These are phyloP conservation scores for Onygenales sp. DNA, from an alignment of 2,329 filamentous ascomycete species.

Conservation along the genomic window DNA sequence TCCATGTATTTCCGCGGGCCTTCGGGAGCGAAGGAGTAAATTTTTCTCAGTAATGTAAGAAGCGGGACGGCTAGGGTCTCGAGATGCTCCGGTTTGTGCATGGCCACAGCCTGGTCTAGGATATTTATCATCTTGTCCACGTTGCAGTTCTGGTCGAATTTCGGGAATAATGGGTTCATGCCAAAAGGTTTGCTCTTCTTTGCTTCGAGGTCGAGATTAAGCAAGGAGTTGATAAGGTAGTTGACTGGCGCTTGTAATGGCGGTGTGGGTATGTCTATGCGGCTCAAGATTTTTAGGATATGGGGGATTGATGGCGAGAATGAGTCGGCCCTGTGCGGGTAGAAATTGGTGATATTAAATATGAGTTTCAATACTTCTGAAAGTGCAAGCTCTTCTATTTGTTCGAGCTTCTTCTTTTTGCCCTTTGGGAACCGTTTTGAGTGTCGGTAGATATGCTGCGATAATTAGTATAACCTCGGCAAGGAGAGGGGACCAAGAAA, in stretches of 20 bases:
- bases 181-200: slow-evolving; percentile 39
- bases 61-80: slow-evolving; percentile 64
- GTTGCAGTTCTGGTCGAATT: slow-evolving; percentile 49
- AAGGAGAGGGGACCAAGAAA: not conserved
- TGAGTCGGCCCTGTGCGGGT: slow-evolving; percentile 48
- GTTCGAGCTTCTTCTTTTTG: slow-evolving; percentile 23
- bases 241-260: slow-evolving; percentile 66
- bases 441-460: slow-evolving; percentile 59
- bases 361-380: slow-evolving; percentile 76
- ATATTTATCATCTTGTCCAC: slow-evolving; percentile 59
- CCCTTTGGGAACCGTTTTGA: slow-evolving; percentile 44
- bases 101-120: slow-evolving; percentile 55
- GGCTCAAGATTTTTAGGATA: slow-evolving; percentile 60
- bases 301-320: slow-evolving; percentile 62
- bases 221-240: slow-evolving; percentile 66
- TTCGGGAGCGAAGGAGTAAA: slow-evolving; percentile 61
- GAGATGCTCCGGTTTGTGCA: slow-evolving; percentile 59
- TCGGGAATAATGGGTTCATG: slow-evolving; percentile 55
- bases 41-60: slow-evolving; percentile 59
- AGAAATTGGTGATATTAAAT: slow-evolving; percentile 77
- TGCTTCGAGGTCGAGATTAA: slow-evolving; percentile 63
- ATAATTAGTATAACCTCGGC: not conserved
- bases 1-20: slow-evolving; percentile 55
- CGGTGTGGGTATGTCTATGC: slow-evolving; percentile 50
- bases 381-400: slow-evolving; percentile 67